Base-by-base conservation (phyloP, 1,284 basidiomycete species). In the Singerocomus inundabilis region DNA sequence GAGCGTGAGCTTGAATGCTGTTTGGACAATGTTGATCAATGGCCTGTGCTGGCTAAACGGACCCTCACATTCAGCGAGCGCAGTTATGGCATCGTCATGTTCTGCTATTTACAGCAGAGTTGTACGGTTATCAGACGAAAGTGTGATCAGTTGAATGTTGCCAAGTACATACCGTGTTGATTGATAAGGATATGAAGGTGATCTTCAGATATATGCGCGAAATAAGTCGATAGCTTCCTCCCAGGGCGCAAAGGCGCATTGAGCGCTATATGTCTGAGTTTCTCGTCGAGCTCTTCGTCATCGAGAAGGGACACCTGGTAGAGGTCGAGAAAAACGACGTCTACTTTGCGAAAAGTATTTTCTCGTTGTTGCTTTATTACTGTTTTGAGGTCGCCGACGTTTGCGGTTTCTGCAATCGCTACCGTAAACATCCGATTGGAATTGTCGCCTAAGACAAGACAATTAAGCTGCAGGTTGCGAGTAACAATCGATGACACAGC, bases 1-100 rank as follows among this genome's bases (percentile, higher is more conserved):
- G 26, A 49, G 49, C 12, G 41, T 44, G 4, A 15, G 29, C 11
- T 25, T 46, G 38, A 37, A 36, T n/a, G 33, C 51, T 52, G 10
- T 16, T 13, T 2, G 1, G n/a, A 24, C 10, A 25, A 32, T 10
- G 11, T 48, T 5, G 6, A n/a, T 46, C 41, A 34, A 13, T 15
- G n/a, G 25, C 13, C 16, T 10, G 3, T 13, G 5, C 10, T 12
- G 9, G 3, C 8, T 1, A 24, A 18, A 7, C 24, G 21, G 31
- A 36, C 9, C 6, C 33, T 29, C 18, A 36, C 43, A 15, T 31
- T 48, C 5, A 15, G 11, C 13, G 21, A 48, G 3, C 8, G 11
- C 24, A 11, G 21, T 33, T 11, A 45, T 2, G 1, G 24, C 4
- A 1, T 44, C 45, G 2, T 15, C 15, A 11, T 21, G 13, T 13